Conservation (phyloP, 805 yeast genomes). For the Metschnikowia cubensis region DNA sequence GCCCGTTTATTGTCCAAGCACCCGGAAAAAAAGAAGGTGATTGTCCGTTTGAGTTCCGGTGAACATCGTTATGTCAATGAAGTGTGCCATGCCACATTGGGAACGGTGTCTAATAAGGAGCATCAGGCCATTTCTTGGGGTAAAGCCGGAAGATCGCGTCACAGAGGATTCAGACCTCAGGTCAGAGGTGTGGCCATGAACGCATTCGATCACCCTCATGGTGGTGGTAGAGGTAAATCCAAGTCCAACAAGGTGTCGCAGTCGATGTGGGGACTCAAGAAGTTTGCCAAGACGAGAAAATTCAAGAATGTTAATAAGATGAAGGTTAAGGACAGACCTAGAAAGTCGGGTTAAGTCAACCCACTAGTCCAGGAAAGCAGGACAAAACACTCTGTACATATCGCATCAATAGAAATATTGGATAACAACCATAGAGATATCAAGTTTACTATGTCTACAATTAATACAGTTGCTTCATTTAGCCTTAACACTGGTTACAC, state of each 20-base stretch:
- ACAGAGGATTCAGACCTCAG: constrained; percentile 88
- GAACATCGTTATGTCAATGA: constrained; percentile 87
- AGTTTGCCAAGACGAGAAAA: constrained; percentile 88
- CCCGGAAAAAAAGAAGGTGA: constrained; percentile 65
- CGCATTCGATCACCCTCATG: constrained; percentile 96
- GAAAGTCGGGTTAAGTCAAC: constrained; percentile 27
- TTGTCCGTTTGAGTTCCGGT: constrained; percentile 82
- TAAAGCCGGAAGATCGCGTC: constrained; percentile 93
- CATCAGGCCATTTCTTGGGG: constrained; percentile 88
- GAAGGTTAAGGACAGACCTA: constrained; percentile 89
- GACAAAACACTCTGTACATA: not conserved
- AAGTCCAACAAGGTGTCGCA: constrained; percentile 92
- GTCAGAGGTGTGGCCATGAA: constrained; percentile 99
- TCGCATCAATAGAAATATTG: not conserved
- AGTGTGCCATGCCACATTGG: constrained; percentile 90
- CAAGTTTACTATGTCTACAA: not conserved
- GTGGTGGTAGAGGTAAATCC: constrained; percentile 99
- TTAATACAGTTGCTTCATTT: not conserved
- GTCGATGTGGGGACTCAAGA: constrained; percentile 97
- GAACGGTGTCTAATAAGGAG: constrained; percentile 87
- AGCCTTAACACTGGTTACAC: not conserved
- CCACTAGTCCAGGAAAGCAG: not conserved
- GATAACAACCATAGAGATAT: not conserved
- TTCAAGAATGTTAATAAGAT: constrained; percentile 80
- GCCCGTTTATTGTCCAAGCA: constrained; percentile 82